phyloP scores from a whole-genome alignment of 495 filamentous ascomycete species.

The Xylaria castorea region DNA sequence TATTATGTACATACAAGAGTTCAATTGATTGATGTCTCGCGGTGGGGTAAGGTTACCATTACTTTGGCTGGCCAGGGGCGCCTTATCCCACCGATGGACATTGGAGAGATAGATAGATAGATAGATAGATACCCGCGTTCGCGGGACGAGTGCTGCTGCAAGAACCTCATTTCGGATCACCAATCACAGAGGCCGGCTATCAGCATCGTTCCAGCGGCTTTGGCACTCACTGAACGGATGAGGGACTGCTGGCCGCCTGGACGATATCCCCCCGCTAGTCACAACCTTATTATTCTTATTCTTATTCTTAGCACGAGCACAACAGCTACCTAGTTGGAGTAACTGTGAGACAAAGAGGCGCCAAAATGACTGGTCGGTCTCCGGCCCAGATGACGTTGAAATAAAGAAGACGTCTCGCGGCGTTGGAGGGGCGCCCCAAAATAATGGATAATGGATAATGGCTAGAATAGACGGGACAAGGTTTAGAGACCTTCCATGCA shows the following conservation, averaged over 20 bases:
- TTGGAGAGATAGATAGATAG: not conserved
- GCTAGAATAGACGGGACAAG: constrained; percentile 15
- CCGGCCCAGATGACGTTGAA: constrained; percentile 19
- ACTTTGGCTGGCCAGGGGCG: not conserved
- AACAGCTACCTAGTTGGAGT: not conserved
- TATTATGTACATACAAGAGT: not conserved
- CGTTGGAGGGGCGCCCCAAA: not conserved
- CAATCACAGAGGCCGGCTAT: not conserved
- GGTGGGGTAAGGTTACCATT: not conserved
- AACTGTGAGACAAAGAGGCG: constrained; percentile 18
- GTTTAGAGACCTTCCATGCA: constrained; percentile 25
- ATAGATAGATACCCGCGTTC: not conserved
- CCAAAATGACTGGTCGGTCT: constrained; percentile 11
- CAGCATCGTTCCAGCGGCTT: not conserved
- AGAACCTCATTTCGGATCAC: constrained; percentile 7
- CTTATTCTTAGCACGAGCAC: not conserved
- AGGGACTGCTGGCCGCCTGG: not conserved
- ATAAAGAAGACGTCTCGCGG: constrained; percentile 15
- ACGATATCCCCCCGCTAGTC: not conserved
- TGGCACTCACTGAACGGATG: not conserved
- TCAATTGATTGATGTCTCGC: not conserved
- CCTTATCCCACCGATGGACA: not conserved
- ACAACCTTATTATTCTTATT: constrained; percentile 7
- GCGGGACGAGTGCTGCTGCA: constrained; percentile 3
- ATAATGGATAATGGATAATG: constrained; percentile 1